A percentile compares a stretch with the other conserved stretches of the same genome.
These are phyloP conservation scores for Dianthus caryophyllus DNA, from an alignment of 148 eudicot genomes.

Conservation along the genomic window DNA sequence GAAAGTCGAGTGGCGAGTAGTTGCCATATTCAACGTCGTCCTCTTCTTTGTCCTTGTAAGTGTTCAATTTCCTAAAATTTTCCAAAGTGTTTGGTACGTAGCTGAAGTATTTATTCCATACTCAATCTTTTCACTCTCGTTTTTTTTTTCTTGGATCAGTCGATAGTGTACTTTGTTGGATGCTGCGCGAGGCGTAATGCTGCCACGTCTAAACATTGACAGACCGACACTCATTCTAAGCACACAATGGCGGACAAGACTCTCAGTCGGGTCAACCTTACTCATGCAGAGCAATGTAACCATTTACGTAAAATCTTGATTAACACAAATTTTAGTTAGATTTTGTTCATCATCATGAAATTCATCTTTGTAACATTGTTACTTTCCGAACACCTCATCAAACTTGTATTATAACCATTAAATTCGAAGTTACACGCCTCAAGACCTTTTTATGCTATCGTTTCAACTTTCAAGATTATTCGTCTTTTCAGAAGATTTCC, in stretches of 20 bases:
- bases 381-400: too few species aligned
- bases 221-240: background rate
- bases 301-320: background rate
- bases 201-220: slow-evolving; percentile 48
- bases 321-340: background rate
- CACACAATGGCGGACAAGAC: background rate
- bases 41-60: slow-evolving; percentile 76
- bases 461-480: too few species aligned
- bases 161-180: slow-evolving; percentile 78
- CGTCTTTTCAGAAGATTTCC: too few species aligned
- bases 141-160: slow-evolving; percentile 31
- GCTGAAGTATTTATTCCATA: too few species aligned
- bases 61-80: too few species aligned
- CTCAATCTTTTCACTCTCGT: background rate
- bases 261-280: slow-evolving; percentile 7
- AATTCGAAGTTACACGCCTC: too few species aligned
- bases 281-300: background rate
- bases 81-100: too few species aligned
- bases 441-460: too few species aligned
- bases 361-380: too few species aligned
- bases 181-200: slow-evolving; percentile 85
- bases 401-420: too few species aligned
- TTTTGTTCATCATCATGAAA: too few species aligned
- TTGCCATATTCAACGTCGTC: slow-evolving; percentile 77
- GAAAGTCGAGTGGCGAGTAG: slow-evolving; percentile 93